Evolutionary conservation across 192 early-diverging fungal species (phyloP).

Genomic region (Coemansia sp.): DNA sequence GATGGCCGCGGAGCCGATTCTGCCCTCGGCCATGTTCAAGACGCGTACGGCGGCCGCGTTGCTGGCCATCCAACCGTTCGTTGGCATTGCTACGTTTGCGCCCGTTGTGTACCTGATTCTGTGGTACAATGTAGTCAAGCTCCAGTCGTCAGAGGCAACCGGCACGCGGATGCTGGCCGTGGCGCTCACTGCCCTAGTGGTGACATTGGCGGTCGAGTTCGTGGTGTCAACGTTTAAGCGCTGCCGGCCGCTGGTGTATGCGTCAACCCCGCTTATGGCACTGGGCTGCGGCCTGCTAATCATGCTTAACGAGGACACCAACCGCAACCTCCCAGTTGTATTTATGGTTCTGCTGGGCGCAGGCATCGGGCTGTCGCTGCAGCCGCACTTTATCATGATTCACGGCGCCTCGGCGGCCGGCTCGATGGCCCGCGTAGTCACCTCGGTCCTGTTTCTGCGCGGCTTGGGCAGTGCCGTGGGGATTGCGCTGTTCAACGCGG

Average conservation of each 20-base stretch:
- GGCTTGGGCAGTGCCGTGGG: slow-evolving; percentile 21
- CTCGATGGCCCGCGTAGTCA: slow-evolving; percentile 9
- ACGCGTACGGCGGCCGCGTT: slow-evolving; percentile 31
- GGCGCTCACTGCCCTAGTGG: slow-evolving; percentile 7
- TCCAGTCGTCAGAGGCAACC: slow-evolving; percentile 5
- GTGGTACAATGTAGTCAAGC: slow-evolving; percentile 60
- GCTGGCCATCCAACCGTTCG: slow-evolving; percentile 17
- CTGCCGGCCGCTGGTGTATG: slow-evolving; percentile 6
- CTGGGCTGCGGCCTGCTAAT: slow-evolving; percentile 25
- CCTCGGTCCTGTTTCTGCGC: slow-evolving; percentile 25
- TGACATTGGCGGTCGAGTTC: neutral
- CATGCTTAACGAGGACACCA: slow-evolving; percentile 14
- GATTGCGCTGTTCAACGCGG: slow-evolving; percentile 36
- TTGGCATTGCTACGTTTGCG: slow-evolving; percentile 23
- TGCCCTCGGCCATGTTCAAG: slow-evolving; percentile 51
- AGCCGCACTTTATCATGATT: slow-evolving; percentile 22
- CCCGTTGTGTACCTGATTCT: slow-evolving; percentile 57
- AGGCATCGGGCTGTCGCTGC: slow-evolving; percentile 28
- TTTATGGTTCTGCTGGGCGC: slow-evolving; percentile 37
- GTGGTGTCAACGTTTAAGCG: slow-evolving; percentile 4
- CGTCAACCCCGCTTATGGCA: slow-evolving; percentile 19
- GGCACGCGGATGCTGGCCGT: slow-evolving; percentile 17
- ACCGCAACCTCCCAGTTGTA: slow-evolving; percentile 10
- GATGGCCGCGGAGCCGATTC: slow-evolving; percentile 53
- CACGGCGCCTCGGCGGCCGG: slow-evolving; percentile 8